These are phyloP conservation scores for Colletotrichum musicola DNA, from an alignment of 2,329 filamentous ascomycete genomes.

Conservation along the genomic window DNA sequence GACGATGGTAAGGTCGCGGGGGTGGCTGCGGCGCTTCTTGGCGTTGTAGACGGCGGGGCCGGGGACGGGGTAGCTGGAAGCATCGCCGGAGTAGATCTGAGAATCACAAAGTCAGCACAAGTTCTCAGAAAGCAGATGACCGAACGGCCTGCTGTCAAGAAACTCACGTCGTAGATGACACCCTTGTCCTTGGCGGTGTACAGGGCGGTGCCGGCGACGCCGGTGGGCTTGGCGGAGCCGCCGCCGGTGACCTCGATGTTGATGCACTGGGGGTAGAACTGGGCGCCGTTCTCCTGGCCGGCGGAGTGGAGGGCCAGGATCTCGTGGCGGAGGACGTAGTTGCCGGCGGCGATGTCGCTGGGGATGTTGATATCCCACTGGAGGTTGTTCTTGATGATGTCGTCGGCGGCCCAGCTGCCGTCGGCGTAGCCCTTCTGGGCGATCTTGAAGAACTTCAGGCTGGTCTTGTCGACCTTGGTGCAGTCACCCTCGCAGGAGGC, in stretches of 20 bases:
- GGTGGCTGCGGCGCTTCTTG: slow-evolving; percentile 35
- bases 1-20: slow-evolving; percentile 23
- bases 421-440: slow-evolving; percentile 63
- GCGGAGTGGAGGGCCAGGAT: slow-evolving; percentile 67
- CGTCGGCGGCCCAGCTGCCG: slow-evolving; percentile 68
- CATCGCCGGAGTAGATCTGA: slow-evolving; percentile 40
- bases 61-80: slow-evolving; percentile 48
- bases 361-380: slow-evolving; percentile 63
- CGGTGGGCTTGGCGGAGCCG: slow-evolving; percentile 46
- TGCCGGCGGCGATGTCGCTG: slow-evolving; percentile 59
- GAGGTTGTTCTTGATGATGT: slow-evolving; percentile 60
- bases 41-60: slow-evolving; percentile 43
- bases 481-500: slow-evolving; percentile 70
- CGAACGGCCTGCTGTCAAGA: too few relatives aligned
- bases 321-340: slow-evolving; percentile 69
- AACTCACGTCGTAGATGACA: slow-evolving; percentile 49
- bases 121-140: too few relatives aligned
- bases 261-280: slow-evolving; percentile 66
- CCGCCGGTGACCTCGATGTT: slow-evolving; percentile 61
- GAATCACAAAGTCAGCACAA: too few relatives aligned
- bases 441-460: slow-evolving; percentile 72
- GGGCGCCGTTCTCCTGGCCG: slow-evolving; percentile 55
- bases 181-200: slow-evolving; percentile 52
- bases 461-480: slow-evolving; percentile 61
- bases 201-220: slow-evolving; percentile 50